These are phyloP conservation scores for Acanthamoeba castellanii DNA, from an alignment of 208 protist species.

Conservation along the genomic window DNA sequence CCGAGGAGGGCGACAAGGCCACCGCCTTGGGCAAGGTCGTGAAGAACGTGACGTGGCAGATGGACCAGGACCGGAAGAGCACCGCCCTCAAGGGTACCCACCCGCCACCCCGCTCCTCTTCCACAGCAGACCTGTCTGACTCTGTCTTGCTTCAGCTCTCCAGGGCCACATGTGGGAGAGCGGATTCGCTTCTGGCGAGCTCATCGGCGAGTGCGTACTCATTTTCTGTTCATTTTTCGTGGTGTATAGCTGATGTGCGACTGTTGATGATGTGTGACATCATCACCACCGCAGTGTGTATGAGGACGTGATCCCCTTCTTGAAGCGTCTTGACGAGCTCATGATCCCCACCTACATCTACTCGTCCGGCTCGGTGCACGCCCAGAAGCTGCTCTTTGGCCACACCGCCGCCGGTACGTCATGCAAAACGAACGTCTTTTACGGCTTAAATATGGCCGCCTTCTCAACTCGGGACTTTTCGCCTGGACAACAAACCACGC, in stretches of 20 bases:
- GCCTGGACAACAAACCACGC: background rate
- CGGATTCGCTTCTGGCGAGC: constrained; percentile 76
- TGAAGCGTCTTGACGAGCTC: background rate
- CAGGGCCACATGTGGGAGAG: constrained; percentile 90
- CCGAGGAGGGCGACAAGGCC: constrained; percentile 12
- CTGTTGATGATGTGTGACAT: background rate
- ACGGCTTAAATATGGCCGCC: background rate
- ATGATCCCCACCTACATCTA: constrained; percentile 90
- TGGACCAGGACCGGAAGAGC: constrained; percentile 85
- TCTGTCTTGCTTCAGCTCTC: constrained; percentile 60
- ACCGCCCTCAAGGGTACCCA: constrained; percentile 86
- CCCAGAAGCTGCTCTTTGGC: constrained; percentile 91
- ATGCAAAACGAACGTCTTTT: background rate
- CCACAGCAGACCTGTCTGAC: background rate
- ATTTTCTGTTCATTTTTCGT: background rate
- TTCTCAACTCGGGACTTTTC: background rate
- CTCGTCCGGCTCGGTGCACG: constrained; percentile 87
- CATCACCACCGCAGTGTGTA: constrained; percentile 63
- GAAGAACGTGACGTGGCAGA: constrained; percentile 70
- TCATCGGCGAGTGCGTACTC: constrained; percentile 78
- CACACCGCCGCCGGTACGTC: constrained; percentile 79
- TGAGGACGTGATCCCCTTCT: constrained; percentile 77
- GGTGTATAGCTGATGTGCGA: too few species aligned
- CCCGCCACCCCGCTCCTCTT: background rate
- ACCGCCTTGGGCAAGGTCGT: constrained; percentile 3